Evolutionary conservation across 169 alveolate species (phyloP), one percentile per base, ranked within the genome.

Genomic region (Plasmodium gonderi): DNA sequence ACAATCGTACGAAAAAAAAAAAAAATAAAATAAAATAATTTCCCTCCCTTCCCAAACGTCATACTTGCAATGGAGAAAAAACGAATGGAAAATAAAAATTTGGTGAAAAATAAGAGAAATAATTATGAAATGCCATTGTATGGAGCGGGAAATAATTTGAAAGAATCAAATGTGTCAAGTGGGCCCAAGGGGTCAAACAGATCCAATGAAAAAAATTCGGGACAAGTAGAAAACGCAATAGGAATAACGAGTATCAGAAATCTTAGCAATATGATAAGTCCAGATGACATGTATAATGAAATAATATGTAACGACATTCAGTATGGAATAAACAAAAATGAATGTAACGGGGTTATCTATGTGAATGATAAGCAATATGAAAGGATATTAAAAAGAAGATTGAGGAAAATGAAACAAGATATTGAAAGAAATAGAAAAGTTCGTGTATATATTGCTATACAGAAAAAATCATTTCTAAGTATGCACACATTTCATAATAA

Each of bases 351-450:
- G 4, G 38, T 89, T 40, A 42, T 89, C n/a, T 89, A 77, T 47
- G 94, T 89, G 20, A 89, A 89, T n/a, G 94, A 89, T n/a, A 76
- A 89, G 69, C 94, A 89, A 44, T 89, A 89, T 79, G 94, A 89
- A 33, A 31, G 90, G 44, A 89, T 89, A 26, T 45, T 89, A 42
- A 77, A 75, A 64, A 64, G 94, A 14, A 38, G 94, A 65, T 23
- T 76, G 60, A 8, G 74, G 3, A 89, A 89, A 65, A 78, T 89
- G 8, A 75, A 89, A 54, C 89, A 76, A 64, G 94, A 89, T 31
- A 76, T 89, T 7, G 90, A 89, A 42, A 89, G 72, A 40, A 89
- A 89, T 11, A 36, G 79, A 44, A 47, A 76, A 44, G 75, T 76
- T 64, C 69, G 94, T n/a, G 81, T 67, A 44, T 89, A 64, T 64